Conservation (phyloP, 805 yeast species). For the Maudiozyma bulderi region DNA sequence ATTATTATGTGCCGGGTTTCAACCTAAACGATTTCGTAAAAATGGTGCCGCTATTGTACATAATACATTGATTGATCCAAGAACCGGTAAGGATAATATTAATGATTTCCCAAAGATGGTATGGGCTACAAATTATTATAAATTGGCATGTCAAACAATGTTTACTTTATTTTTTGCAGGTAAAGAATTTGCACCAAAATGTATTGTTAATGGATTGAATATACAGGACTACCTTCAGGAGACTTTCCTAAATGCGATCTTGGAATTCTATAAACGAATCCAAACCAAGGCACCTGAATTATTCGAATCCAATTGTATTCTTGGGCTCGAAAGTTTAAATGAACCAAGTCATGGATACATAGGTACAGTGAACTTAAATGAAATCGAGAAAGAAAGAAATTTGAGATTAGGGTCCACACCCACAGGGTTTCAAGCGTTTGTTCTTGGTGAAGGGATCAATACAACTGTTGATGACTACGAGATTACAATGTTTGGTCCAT, state of each 20-base stretch:
- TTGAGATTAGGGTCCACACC: conserved; percentile 77
- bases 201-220: conserved; percentile 58
- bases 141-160: conserved; percentile 71
- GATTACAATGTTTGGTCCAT: conserved; percentile 70
- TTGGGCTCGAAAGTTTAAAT: conserved; percentile 78
- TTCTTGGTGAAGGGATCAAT: conserved; percentile 69
- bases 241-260: conserved; percentile 49
- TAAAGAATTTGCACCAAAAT: conserved; percentile 62
- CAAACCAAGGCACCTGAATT: conserved; percentile 35
- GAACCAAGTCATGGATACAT: conserved; percentile 76
- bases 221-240: conserved; percentile 70
- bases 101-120: conserved; percentile 65
- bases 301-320: conserved; percentile 34
- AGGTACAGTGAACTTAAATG: conserved; percentile 48
- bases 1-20: conserved; percentile 74
- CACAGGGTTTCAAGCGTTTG: conserved; percentile 62
- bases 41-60: conserved; percentile 81
- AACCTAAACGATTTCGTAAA: conserved; percentile 58
- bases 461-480: conserved; percentile 60
- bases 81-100: conserved; percentile 32
- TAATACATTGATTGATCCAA: conserved; percentile 36
- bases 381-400: conserved; percentile 51
- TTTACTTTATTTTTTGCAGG: conserved; percentile 83
- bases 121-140: conserved; percentile 81
- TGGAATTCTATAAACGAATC: conserved; percentile 36